Conservation (phyloP, 2,329 filamentous ascomycete species). For the Chaetomiaceae sp. region DNA sequence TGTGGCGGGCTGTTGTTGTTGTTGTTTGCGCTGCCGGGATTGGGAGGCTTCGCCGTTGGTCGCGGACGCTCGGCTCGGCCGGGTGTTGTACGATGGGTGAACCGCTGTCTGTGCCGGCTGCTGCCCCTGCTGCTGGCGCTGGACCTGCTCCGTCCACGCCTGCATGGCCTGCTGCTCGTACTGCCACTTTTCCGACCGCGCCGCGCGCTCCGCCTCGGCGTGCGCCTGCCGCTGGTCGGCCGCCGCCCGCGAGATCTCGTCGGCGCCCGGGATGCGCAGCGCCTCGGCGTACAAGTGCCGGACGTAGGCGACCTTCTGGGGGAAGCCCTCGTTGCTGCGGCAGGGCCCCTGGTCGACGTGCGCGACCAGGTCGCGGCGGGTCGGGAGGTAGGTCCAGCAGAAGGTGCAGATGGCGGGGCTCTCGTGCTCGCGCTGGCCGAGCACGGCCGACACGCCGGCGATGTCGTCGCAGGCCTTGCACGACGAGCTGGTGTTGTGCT, state of each 20-base stretch:
- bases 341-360: constrained; percentile 12
- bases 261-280: constrained; percentile 7
- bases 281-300: constrained; percentile 6
- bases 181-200: constrained; percentile 6
- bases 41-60: not conserved
- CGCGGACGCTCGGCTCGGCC: no score
- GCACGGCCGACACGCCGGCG: not conserved
- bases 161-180: not conserved
- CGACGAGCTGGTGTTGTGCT: constrained; percentile 2
- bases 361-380: constrained; percentile 3
- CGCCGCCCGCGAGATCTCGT: not conserved
- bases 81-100: no score
- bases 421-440: constrained; percentile 13
- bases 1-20: not conserved
- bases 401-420: constrained; percentile 16
- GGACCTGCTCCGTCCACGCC: not conserved
- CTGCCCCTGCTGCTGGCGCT: not conserved
- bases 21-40: not conserved
- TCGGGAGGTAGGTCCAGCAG: constrained; percentile 16
- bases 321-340: constrained; percentile 8
- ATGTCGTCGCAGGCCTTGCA: constrained; percentile 10
- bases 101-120: not conserved
- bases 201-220: constrained; percentile 8
- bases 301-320: constrained; percentile 7
- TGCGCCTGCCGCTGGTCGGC: constrained; percentile 2